These are phyloP conservation scores for Corylus avellana DNA, from an alignment of 306 rosid species.

Conservation along the genomic window DNA sequence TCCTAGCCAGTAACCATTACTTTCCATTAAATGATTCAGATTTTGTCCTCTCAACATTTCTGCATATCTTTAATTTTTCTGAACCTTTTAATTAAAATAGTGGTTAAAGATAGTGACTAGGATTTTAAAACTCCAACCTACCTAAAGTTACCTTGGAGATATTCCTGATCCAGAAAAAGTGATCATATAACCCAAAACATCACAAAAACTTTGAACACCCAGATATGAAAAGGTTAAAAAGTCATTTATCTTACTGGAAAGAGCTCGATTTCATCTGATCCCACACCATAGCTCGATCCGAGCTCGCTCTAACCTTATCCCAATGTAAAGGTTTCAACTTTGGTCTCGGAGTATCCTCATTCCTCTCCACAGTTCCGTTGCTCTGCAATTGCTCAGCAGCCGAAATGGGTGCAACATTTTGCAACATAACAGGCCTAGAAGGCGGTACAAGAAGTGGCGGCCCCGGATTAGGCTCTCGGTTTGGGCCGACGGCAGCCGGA, in stretches of 20 bases:
- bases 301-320: conserved; percentile 84
- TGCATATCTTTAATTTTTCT: too few species aligned
- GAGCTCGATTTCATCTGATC: conserved; percentile 85
- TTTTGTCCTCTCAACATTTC: background rate
- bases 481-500: conserved; percentile 20
- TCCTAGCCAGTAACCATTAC: background rate
- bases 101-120: too few species aligned
- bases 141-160: too few species aligned
- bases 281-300: conserved; percentile 89
- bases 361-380: conserved; percentile 20
- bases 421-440: conserved; percentile 51
- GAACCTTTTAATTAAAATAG: too few species aligned
- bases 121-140: too few species aligned
- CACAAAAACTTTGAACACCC: background rate
- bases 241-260: conserved; percentile 64
- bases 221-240: background rate
- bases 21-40: background rate
- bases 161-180: conserved; percentile 1
- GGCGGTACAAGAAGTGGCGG: conserved; percentile 66
- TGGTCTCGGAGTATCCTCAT: conserved; percentile 52
- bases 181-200: background rate
- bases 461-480: conserved; percentile 32
- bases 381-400: conserved; percentile 18
- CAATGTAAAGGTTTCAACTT: conserved; percentile 90
- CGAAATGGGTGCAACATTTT: conserved; percentile 30